A percentile compares a stretch with the other conserved stretches of the same genome.
These are phyloP conservation scores for Citrus hindsii DNA, from an alignment of 345 rosid genomes.

Conservation along the genomic window DNA sequence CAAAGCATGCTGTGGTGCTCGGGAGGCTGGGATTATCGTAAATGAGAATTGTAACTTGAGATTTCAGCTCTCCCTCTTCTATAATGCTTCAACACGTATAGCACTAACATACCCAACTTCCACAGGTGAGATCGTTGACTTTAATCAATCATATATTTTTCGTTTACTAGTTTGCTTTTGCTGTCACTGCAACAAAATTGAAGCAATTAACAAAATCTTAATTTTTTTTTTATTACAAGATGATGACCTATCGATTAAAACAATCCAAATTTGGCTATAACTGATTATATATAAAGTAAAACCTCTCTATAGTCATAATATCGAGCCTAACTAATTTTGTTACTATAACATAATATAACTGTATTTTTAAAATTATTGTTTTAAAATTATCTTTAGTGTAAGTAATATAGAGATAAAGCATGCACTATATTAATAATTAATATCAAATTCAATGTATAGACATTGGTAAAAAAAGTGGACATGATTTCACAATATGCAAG, in stretches of 20 bases:
- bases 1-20: slow-evolving; percentile 3
- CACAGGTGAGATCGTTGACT: slow-evolving; percentile 13
- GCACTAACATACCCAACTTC: slow-evolving; percentile 7
- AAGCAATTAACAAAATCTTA: background rate
- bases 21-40: slow-evolving; percentile 29
- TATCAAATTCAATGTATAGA: too few species aligned
- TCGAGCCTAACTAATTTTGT: too few species aligned
- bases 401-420: too few species aligned
- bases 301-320: too few species aligned
- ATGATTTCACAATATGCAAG: too few species aligned
- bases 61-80: slow-evolving; percentile 28
- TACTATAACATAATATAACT: too few species aligned
- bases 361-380: too few species aligned
- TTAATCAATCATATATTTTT: background rate
- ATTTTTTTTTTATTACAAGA: background rate
- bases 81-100: slow-evolving; percentile 20
- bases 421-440: too few species aligned
- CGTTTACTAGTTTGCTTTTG: background rate
- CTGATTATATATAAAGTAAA: too few species aligned
- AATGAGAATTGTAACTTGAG: slow-evolving; percentile 35
- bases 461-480: too few species aligned
- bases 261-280: too few species aligned
- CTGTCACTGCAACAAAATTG: background rate
- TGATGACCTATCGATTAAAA: background rate
- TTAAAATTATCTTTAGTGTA: too few species aligned